A percentile compares a stretch with the other conserved stretches of the same genome.
phyloP scores from a whole-genome alignment of 2,329 filamentous ascomycete species.

The Endoconidiophora laricicola region DNA sequence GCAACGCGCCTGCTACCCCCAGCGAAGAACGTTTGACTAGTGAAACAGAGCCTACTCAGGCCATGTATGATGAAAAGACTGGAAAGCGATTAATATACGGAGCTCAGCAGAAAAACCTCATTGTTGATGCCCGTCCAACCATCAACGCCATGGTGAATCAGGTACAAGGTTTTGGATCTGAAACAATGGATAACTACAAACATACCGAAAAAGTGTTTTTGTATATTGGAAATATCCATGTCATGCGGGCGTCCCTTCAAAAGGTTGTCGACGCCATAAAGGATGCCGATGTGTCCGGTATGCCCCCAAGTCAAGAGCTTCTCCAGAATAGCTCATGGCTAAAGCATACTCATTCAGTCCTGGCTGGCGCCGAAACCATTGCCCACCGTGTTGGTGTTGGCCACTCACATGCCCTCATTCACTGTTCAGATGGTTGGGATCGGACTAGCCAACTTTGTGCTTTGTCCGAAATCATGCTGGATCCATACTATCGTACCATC shows the following conservation, averaged over 20 bases:
- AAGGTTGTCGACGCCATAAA: conserved; percentile 80
- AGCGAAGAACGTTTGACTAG: not conserved
- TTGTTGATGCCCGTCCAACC: conserved; percentile 86
- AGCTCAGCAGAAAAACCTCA: conserved; percentile 82
- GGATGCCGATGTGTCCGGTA: conserved; percentile 71
- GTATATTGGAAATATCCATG: conserved; percentile 95
- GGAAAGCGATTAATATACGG: conserved; percentile 61
- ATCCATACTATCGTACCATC: conserved; percentile 86
- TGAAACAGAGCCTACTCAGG: conserved; percentile 16
- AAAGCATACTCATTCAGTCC: conserved; percentile 67
- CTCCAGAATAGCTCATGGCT: conserved; percentile 79
- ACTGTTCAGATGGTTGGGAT: conserved; percentile 98
- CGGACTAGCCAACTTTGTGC: conserved; percentile 89
- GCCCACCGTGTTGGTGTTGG: conserved; percentile 76
- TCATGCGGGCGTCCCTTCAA: conserved; percentile 83
- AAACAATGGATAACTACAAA: conserved; percentile 96
- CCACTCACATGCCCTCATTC: conserved; percentile 88
- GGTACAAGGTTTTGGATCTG: conserved; percentile 78
- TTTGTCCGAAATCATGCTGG: conserved; percentile 78
- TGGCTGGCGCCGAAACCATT: conserved; percentile 74
- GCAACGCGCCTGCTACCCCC: not conserved
- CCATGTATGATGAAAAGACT: conserved; percentile 39
- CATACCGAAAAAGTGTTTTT: conserved; percentile 83
- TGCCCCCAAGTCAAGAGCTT: conserved; percentile 67
- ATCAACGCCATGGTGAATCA: conserved; percentile 94